phyloP scores from a whole-genome alignment of 2,329 filamentous ascomycete species.

The Colletotrichum gigasporum region DNA sequence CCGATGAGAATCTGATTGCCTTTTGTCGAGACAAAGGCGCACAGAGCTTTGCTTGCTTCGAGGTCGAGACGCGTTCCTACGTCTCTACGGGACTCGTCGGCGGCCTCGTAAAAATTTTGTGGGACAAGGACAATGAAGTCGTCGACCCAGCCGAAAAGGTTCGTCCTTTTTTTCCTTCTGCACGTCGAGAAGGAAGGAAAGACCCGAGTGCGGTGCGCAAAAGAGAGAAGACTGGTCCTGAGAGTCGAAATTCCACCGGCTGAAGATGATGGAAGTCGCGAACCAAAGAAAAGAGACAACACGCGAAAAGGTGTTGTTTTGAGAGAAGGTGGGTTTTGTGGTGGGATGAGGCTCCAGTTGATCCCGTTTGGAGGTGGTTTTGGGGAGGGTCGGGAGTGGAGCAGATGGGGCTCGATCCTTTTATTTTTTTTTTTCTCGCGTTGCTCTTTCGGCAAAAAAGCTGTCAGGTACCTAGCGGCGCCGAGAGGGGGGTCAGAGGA shows the following conservation, averaged over 20 bases:
- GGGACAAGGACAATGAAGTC: conserved; percentile 30
- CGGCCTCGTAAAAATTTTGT: conserved; percentile 28
- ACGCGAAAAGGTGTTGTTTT: conserved; percentile 30
- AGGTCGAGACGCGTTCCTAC: conserved; percentile 32
- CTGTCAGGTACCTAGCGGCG: conserved; percentile 31
- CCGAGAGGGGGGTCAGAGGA: conserved; percentile 19
- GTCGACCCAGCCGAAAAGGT: conserved; percentile 15
- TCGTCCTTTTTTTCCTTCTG: conserved; percentile 1
- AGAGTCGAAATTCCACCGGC: conserved; percentile 16
- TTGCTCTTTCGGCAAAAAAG: conserved; percentile 28
- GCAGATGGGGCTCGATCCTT: conserved; percentile 33
- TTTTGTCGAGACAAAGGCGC: conserved; percentile 33
- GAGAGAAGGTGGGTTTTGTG: conserved; percentile 32
- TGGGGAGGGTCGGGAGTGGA: conserved; percentile 34
- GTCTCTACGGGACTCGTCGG: conserved; percentile 30
- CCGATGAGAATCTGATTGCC: conserved; percentile 17
- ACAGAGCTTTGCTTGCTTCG: conserved; percentile 22
- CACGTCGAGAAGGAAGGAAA: conserved; percentile 14
- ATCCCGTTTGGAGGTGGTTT: conserved; percentile 35
- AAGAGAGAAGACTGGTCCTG: background rate
- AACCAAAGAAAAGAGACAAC: conserved; percentile 30
- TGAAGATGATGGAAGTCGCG: conserved; percentile 30
- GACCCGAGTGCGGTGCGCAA: background rate
- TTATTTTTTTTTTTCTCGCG: conserved; percentile 31
- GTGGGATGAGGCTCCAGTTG: conserved; percentile 36